Percentiles rank a stretch among this genome's conserved stretches.
Conservation (phyloP, 257 asterid genomes). For the Verbascum thapsus region DNA sequence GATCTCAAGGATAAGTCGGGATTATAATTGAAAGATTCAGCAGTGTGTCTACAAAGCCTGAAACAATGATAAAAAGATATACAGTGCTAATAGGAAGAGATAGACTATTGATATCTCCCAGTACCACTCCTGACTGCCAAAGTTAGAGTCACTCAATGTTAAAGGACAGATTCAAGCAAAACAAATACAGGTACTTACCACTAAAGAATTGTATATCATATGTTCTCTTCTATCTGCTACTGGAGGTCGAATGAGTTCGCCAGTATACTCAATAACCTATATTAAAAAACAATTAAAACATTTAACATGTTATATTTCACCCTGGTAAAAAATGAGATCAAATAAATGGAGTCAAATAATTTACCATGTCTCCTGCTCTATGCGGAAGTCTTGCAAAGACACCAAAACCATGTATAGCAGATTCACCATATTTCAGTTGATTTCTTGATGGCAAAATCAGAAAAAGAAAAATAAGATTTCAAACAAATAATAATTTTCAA, state of each 20-base stretch:
- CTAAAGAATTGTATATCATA: slow-evolving; percentile 82
- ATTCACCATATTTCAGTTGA: too few relatives aligned
- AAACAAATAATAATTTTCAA: slow-evolving; percentile 35
- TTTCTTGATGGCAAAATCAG: too few relatives aligned
- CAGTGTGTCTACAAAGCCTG: too few relatives aligned
- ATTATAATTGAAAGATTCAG: too few relatives aligned
- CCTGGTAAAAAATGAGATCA: slow-evolving; percentile 17
- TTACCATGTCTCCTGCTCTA: slow-evolving; percentile 98
- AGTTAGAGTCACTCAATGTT: slow-evolving; percentile 20
- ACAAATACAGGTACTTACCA: slow-evolving; percentile 58
- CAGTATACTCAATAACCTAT: slow-evolving; percentile 90
- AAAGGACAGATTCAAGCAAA: slow-evolving; percentile 19
- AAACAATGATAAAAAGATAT: too few relatives aligned
- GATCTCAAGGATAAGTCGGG: too few relatives aligned
- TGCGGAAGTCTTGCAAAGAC: slow-evolving; percentile 81
- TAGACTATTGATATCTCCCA: too few relatives aligned
- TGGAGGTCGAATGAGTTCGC: slow-evolving; percentile 90
- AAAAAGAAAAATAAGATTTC: too few relatives aligned
- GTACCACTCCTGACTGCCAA: slow-evolving; percentile 9
- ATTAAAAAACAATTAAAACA: slow-evolving; percentile 28
- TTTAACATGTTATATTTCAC: slow-evolving; percentile 20
- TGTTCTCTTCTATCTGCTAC: slow-evolving; percentile 98
- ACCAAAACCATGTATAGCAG: slow-evolving; percentile 95
- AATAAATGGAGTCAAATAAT: slow-evolving; percentile 30
- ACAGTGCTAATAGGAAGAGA: too few relatives aligned